phyloP scores from a whole-genome alignment of 257 asterid species.

The Lycium ferocissimum region DNA sequence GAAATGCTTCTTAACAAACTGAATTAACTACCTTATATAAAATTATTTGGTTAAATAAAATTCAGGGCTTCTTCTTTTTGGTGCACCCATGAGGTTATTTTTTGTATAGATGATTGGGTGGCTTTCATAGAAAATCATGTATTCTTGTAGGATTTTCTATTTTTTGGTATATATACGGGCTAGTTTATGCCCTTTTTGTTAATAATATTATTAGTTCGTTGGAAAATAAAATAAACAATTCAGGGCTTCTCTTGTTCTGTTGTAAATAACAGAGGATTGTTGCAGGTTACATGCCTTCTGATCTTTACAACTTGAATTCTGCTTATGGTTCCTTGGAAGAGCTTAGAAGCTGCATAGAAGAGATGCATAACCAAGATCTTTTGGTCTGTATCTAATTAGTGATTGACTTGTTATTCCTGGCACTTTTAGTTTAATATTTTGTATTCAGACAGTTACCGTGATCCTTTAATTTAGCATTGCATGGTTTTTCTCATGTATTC shows the following conservation, averaged over 20 bases:
- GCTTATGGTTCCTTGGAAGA: slow-evolving; percentile 50
- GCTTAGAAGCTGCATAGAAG: slow-evolving; percentile 45
- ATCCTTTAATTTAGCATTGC: slow-evolving; percentile 7
- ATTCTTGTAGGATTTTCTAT: no score
- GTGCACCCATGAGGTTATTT: no score
- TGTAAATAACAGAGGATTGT: slow-evolving; percentile 4
- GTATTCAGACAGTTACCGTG: background rate
- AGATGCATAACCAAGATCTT: slow-evolving; percentile 52
- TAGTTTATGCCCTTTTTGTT: no score
- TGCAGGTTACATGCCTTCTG: slow-evolving; percentile 61
- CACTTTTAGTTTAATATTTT: slow-evolving; percentile 1
- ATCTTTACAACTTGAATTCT: slow-evolving; percentile 55
- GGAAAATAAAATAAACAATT: background rate
- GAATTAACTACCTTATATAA: background rate
- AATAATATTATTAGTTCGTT: no score
- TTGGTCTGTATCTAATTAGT: slow-evolving; percentile 35
- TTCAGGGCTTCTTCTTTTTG: background rate
- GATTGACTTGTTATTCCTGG: slow-evolving; percentile 9
- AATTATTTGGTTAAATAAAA: background rate
- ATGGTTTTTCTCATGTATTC: background rate
- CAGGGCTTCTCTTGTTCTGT: background rate
- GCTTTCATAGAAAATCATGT: no score
- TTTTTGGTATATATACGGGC: no score
- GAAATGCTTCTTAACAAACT: background rate
- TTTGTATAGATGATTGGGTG: no score